phyloP scores from a whole-genome alignment of 805 yeast genomes.

The Kurtzmaniella cleridarum region DNA sequence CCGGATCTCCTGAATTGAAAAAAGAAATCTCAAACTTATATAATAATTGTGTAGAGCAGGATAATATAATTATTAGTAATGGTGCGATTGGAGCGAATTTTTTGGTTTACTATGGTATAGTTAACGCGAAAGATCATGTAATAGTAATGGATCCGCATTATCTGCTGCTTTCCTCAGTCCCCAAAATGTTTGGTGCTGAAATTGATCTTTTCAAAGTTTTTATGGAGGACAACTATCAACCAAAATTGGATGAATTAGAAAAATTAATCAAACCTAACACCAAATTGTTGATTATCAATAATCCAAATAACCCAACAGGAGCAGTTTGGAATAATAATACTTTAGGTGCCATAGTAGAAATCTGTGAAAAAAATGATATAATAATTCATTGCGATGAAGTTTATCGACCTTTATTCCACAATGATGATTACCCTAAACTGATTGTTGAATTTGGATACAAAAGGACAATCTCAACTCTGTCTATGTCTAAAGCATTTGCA shows the following conservation, averaged over 20 bases:
- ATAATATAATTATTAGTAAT: constrained; percentile 39
- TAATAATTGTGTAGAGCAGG: constrained; percentile 7
- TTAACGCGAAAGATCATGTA: constrained; percentile 42
- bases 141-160: constrained; percentile 46
- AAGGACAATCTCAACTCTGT: constrained; percentile 42
- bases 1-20: constrained; percentile 39
- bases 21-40: constrained; percentile 31
- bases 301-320: constrained; percentile 47
- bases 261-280: constrained; percentile 23
- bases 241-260: constrained; percentile 28
- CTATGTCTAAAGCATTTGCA: constrained; percentile 51
- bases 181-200: constrained; percentile 31
- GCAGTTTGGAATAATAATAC: constrained; percentile 30
- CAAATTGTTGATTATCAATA: constrained; percentile 40
- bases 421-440: constrained; percentile 31
- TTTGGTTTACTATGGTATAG: constrained; percentile 38
- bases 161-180: constrained; percentile 46
- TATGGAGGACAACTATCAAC: constrained; percentile 29
- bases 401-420: constrained; percentile 48
- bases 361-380: constrained; percentile 29
- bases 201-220: constrained; percentile 31
- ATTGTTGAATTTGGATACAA: constrained; percentile 36
- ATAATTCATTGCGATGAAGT: constrained; percentile 48
- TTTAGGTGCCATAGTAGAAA: constrained; percentile 27
- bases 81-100: constrained; percentile 57